Evolutionary conservation across 768 basidiomycete genomes (phyloP), one percentile per base, ranked within the genome.

Genomic region (Tulasnella sp.): DNA sequence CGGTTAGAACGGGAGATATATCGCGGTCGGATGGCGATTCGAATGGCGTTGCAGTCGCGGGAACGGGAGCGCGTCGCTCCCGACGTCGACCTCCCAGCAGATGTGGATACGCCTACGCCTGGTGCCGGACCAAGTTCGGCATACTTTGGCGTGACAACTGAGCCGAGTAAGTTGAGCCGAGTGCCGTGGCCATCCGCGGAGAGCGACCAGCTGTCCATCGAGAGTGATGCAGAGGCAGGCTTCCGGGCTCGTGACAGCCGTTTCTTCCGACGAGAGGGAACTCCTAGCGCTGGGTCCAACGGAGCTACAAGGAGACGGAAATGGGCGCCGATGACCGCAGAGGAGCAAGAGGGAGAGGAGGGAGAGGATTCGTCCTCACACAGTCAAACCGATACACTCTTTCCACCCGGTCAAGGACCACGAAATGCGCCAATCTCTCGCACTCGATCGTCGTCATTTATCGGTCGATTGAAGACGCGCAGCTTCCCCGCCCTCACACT

Each of bases 1-100:
- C 78, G 79, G 7, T 73, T 89, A n/a, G 84, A 96, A 69, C 82
- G 81, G 54, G 83, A 90, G 63, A 87, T 96, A 46, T 73, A 82
- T 37, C 71, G 82, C 9, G 91, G 92, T 17, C 81, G 91, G 9
- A 80, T 84, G 64, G 74, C 75, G 50, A 75, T 89, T 39, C 83
- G 87, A 17, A 75, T 69, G 59, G 70, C 75, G 6, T 12, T 56
- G 8, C n/a, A 19, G 15, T 19, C 2, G n/a, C 40, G 43, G 17
- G 54, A 56, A 43, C 54, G 54, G 12, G 39, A 43, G 7, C 36
- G 35, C 14, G 34, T 12, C 8, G 25, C 51, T 4, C 51, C 51
- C 27, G 51, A 35, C 9, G 29, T 19, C 8, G 45, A 46, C 17
- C n/a, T 27, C 17, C 25, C 25, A 9, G 36, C 35, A 15, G 51